phyloP scores from a whole-genome alignment of 202 grass and related monocot genomes.

The Elaeis oleifera region DNA sequence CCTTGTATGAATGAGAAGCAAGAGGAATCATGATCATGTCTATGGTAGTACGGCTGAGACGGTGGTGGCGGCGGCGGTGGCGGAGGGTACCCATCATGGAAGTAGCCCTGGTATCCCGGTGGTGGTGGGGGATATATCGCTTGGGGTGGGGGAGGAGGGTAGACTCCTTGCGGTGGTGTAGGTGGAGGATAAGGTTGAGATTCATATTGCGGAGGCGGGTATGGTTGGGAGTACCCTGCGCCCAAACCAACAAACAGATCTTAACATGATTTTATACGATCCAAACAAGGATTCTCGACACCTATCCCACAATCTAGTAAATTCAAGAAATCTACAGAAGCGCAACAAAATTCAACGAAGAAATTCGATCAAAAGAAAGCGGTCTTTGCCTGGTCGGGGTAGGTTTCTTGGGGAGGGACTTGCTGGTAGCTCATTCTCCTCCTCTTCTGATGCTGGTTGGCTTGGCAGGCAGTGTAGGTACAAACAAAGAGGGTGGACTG shows the following conservation, averaged over 20 bases:
- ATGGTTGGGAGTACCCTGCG: constrained; percentile 57
- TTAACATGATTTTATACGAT: background rate
- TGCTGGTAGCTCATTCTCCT: constrained; percentile 64
- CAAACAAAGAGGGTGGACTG: too few species aligned
- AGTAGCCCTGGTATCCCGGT: constrained; percentile 2
- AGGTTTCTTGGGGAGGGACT: constrained; percentile 37
- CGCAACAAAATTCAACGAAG: background rate
- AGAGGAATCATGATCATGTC: constrained; percentile 25
- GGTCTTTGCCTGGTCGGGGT: constrained; percentile 52
- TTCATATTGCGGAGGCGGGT: constrained; percentile 32
- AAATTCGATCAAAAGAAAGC: background rate
- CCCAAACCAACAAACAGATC: background rate
- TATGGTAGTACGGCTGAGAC: background rate
- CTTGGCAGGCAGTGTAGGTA: too few species aligned
- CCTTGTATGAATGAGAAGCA: constrained; percentile 76
- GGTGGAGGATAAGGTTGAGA: constrained; percentile 35
- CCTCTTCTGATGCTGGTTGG: background rate
- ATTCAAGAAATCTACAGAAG: background rate
- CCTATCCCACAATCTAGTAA: background rate
- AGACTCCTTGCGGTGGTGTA: constrained; percentile 22
- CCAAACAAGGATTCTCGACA: background rate
- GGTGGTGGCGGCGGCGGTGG: constrained; percentile 30
- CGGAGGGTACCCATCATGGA: constrained; percentile 1
- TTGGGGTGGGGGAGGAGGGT: constrained; percentile 36
- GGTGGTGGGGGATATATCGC: constrained; percentile 33